These are phyloP conservation scores for Pseudogymnoascus sp. DNA, from an alignment of 2,329 filamentous ascomycete genomes.

Conservation along the genomic window DNA sequence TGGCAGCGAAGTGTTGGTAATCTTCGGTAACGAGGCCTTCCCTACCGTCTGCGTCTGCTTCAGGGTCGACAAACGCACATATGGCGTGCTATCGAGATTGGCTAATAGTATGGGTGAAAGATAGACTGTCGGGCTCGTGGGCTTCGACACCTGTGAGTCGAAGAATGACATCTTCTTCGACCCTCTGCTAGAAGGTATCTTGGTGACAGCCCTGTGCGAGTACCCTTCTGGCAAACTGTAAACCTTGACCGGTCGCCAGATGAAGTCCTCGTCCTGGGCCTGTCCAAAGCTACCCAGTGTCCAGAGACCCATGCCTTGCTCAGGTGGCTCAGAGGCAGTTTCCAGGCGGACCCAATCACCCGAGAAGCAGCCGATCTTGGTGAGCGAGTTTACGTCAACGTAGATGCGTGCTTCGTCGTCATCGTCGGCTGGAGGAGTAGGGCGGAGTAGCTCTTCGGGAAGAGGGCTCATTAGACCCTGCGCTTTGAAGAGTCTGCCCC, in stretches of 20 bases:
- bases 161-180: conserved; percentile 53
- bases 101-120: conserved; percentile 79
- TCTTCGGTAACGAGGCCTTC: conserved; percentile 47
- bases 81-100: conserved; percentile 72
- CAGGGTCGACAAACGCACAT: conserved; percentile 69
- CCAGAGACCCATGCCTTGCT: conserved; percentile 53
- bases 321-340: conserved; percentile 62
- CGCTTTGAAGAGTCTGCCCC: conserved; percentile 75
- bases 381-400: conserved; percentile 77
- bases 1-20: conserved; percentile 46
- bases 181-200: conserved; percentile 48
- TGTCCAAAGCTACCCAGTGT: conserved; percentile 59
- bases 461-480: conserved; percentile 67
- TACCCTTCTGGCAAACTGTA: conserved; percentile 80
- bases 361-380: conserved; percentile 91
- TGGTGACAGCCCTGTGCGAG: conserved; percentile 50
- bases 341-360: conserved; percentile 93
- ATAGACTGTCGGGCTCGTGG: conserved; percentile 55
- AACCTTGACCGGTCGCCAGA: conserved; percentile 79
- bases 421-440: conserved; percentile 66
- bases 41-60: conserved; percentile 40
- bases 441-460: conserved; percentile 71
- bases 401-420: conserved; percentile 87
- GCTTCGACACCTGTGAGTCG: conserved; percentile 58
- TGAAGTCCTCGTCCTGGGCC: conserved; percentile 50